Evolutionary conservation across 768 basidiomycete species (phyloP).

Genomic region (Boletellus sp.): DNA sequence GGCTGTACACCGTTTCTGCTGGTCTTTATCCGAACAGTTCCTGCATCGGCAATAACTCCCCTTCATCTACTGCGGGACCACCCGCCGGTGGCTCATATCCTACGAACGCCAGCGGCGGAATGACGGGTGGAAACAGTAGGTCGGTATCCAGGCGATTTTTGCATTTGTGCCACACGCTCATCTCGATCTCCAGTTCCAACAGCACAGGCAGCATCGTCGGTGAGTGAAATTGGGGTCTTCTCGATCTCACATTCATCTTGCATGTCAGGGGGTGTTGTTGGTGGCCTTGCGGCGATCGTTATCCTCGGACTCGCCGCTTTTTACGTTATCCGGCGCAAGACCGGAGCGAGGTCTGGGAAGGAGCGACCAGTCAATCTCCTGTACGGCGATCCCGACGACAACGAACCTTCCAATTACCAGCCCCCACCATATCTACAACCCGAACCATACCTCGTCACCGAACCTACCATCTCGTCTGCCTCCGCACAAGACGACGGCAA

Average conservation of each 20-base stretch:
- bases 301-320: conserved; percentile 39
- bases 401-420: conserved; percentile 40
- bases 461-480: conserved; percentile 48
- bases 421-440: conserved; percentile 72
- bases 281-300: conserved; percentile 52
- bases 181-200: conserved; percentile 24
- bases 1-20: conserved; percentile 49
- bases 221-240: conserved; percentile 13
- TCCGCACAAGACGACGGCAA: conserved; percentile 30
- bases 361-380: conserved; percentile 69
- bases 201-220: conserved; percentile 53
- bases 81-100: conserved; percentile 75
- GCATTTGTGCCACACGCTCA: neutral
- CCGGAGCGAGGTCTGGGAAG: conserved; percentile 38
- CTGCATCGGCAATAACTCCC: conserved; percentile 59
- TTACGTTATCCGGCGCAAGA: conserved; percentile 50
- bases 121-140: conserved; percentile 28
- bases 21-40: conserved; percentile 46
- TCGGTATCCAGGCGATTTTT: conserved; percentile 11
- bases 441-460: conserved; percentile 71
- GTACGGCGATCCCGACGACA: conserved; percentile 51
- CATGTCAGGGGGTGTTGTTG: conserved; percentile 47
- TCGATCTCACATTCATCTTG: conserved; percentile 7
- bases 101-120: conserved; percentile 44
- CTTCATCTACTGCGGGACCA: conserved; percentile 71